Evolutionary conservation across 179 eudicot species (phyloP).

Genomic region (Heliamphora pulchella): DNA sequence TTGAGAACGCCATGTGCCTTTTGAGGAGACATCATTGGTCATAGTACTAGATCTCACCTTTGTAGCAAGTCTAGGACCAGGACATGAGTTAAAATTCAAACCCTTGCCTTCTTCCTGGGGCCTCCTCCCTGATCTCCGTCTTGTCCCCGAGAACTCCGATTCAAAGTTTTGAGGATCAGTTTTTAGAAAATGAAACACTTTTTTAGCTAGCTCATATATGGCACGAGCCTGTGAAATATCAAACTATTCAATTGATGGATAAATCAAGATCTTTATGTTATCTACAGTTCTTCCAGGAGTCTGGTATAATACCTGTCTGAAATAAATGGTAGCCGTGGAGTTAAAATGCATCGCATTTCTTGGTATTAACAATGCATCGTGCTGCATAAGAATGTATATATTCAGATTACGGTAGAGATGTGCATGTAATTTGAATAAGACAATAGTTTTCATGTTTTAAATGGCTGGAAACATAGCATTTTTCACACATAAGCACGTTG

Average conservation of each 20-base stretch:
- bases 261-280: background rate
- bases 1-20: slow-evolving; percentile 14
- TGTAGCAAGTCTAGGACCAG: slow-evolving; percentile 22
- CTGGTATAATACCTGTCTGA: slow-evolving; percentile 56
- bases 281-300: background rate
- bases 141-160: slow-evolving; percentile 40
- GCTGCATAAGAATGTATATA: slow-evolving; percentile 37
- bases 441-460: background rate
- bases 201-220: slow-evolving; percentile 59
- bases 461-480: background rate
- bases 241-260: background rate
- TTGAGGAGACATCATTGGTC: slow-evolving; percentile 19
- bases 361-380: slow-evolving; percentile 59
- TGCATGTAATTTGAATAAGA: background rate
- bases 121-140: slow-evolving; percentile 52
- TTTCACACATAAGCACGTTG: background rate
- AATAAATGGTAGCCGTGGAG: slow-evolving; percentile 52
- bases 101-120: slow-evolving; percentile 27
- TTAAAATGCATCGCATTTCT: slow-evolving; percentile 75
- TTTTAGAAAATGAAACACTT: slow-evolving; percentile 49
- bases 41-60: slow-evolving; percentile 20
- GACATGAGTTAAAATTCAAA: slow-evolving; percentile 22
- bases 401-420: background rate
- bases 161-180: slow-evolving; percentile 54
- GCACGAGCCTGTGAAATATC: slow-evolving; percentile 54